Conservation (phyloP, 1,139 yeast species). For the Arxiozyma heterogenica region DNA sequence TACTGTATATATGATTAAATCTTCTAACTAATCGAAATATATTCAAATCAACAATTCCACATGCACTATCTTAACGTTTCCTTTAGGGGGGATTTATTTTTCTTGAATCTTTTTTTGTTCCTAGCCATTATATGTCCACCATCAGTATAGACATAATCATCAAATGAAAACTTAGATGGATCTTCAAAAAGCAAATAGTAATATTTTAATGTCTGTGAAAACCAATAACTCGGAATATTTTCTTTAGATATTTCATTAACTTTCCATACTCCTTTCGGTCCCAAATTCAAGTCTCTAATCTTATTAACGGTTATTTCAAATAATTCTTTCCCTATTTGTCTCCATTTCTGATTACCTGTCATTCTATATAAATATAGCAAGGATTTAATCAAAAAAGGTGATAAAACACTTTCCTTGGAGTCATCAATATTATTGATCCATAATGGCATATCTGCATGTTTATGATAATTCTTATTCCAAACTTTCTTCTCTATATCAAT, state of each 20-base stretch:
- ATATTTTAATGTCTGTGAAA: conserved; percentile 71
- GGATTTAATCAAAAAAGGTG: conserved; percentile 74
- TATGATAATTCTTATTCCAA: neutral
- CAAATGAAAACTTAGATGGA: conserved; percentile 47
- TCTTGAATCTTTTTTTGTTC: conserved; percentile 1
- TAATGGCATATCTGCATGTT: conserved; percentile 30
- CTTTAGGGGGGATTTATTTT: neutral
- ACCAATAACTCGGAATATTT: conserved; percentile 51
- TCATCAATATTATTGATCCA: conserved; percentile 31
- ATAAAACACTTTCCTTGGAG: conserved; percentile 49
- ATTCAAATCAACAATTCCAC: neutral
- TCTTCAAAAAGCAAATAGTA: conserved; percentile 64
- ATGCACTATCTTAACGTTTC: neutral
- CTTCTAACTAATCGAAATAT: neutral
- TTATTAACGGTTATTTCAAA: conserved; percentile 56
- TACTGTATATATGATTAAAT: neutral
- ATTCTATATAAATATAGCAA: conserved; percentile 63
- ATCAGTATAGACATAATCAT: conserved; percentile 65
- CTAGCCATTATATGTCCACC: conserved; percentile 70
- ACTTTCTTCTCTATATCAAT: neutral
- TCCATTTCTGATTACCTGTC: conserved; percentile 65
- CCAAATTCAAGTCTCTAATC: conserved; percentile 43
- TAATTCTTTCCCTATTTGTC: conserved; percentile 40
- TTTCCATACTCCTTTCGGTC: conserved; percentile 30
- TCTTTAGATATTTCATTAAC: conserved; percentile 18